Base-by-base conservation (phyloP, 768 basidiomycete genomes). In the Serendipita sp. region DNA sequence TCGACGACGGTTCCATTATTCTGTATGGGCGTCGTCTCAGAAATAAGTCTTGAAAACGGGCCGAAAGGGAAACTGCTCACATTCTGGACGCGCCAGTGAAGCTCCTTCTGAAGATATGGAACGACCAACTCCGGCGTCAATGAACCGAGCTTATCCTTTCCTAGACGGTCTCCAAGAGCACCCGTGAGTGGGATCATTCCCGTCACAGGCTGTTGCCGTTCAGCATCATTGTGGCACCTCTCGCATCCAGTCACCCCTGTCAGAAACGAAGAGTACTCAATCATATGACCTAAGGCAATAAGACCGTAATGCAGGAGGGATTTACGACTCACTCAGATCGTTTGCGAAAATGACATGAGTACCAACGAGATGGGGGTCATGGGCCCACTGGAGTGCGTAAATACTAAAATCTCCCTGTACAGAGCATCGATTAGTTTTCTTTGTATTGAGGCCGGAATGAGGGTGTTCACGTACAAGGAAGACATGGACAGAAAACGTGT, bases 101-200 rank as follows among this genome's bases (percentile, higher is more conserved):
- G 67, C n/a, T 74, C 69, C 5, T 74, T 64, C 31, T 66, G 71
- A 38, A 80, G 68, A 65, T 77, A 80, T 34, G 78, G 75, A 5
- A 67, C 67, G 28, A 80, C 72, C 17, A 69, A 72, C 17, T 66
- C 67, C 3, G 76, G 76, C 3, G 75, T 71, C 38, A 75, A 70
- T 3, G 77, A 73, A 3, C 64, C 58, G 31, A 76, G 64, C 44
- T 63, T 42, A 58, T 64, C 61, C 0, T 70, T 70, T 24, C 53
- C 53, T 13, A 24, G 20, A 30, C 69, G 69, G 3, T 69, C 63
- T 2, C 65, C 65, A 42, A 80, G 72, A 3, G 66, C 72, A 0
- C 71, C 63, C 45, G 76, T 75, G 38, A 80, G 70, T 64, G 76
- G 77, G 4, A 80, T 74, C 67, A 76, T 78, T 3, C 77, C 78